phyloP scores from a whole-genome alignment of 2,329 filamentous ascomycete genomes.

The Fusarium haematococcum region DNA sequence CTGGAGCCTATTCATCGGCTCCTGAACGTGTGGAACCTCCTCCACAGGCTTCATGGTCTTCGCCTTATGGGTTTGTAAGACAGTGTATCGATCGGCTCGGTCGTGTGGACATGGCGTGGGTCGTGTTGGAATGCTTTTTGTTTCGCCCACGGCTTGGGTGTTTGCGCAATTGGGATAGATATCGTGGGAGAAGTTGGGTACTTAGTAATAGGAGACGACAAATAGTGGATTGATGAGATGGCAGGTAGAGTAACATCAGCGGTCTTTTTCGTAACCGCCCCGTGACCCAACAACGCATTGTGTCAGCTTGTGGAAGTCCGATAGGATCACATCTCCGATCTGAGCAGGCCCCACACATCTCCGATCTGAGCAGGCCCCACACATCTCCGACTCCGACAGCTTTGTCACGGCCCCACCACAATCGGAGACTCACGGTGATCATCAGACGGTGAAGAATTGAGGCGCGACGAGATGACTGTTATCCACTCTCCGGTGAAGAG shows the following conservation, averaged over 20 bases:
- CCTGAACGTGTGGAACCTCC: neutral
- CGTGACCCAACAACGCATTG: neutral
- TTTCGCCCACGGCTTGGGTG: neutral
- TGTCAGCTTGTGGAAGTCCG: neutral
- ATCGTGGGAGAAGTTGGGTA: neutral
- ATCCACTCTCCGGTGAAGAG: neutral
- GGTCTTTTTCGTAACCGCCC: neutral
- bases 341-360: neutral
- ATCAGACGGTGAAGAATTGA: neutral
- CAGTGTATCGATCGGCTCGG: neutral
- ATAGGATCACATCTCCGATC: neutral
- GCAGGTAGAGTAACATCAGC: neutral
- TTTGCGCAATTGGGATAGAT: neutral
- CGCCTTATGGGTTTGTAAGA: neutral
- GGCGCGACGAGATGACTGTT: neutral
- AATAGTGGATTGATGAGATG: neutral
- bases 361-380: neutral
- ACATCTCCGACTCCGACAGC: neutral
- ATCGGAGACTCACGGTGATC: neutral
- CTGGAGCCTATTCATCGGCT: neutral
- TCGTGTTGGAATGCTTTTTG: neutral
- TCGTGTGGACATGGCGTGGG: neutral
- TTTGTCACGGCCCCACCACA: neutral
- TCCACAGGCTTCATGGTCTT: neutral
- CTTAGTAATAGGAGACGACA: neutral